Percentiles rank a stretch among this genome's conserved stretches.
These are phyloP conservation scores for Phytophthora lateralis DNA, from an alignment of 352 stramenopile species.

Conservation along the genomic window DNA sequence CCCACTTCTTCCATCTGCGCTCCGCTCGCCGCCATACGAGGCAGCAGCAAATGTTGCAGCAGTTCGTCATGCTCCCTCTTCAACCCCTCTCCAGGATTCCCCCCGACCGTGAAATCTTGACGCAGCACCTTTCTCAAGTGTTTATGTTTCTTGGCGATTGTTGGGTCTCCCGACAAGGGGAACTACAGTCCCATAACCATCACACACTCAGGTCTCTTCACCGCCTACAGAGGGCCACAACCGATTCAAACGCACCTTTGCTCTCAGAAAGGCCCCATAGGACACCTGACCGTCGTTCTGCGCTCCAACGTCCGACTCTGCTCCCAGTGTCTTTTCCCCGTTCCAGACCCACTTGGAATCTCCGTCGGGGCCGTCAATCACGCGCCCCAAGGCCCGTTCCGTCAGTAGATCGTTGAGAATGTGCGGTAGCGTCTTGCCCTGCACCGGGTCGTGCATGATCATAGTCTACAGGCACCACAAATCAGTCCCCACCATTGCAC, in stretches of 20 bases:
- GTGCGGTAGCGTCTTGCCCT: slow-evolving; percentile 72
- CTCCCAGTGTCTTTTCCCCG: slow-evolving; percentile 30
- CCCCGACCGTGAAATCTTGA: slow-evolving; percentile 63
- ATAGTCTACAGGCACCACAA: slow-evolving; percentile 50
- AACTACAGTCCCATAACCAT: slow-evolving; percentile 40
- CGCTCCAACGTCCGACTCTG: neutral
- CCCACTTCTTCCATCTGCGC: slow-evolving; percentile 32
- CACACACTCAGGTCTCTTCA: slow-evolving; percentile 3
- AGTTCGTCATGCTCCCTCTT: slow-evolving; percentile 45
- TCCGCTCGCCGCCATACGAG: slow-evolving; percentile 21
- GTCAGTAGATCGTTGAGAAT: slow-evolving; percentile 83
- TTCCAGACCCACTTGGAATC: slow-evolving; percentile 55
- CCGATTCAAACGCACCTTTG: slow-evolving; percentile 41
- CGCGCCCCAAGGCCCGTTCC: slow-evolving; percentile 51
- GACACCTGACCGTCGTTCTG: slow-evolving; percentile 34
- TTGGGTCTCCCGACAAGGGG: slow-evolving; percentile 53
- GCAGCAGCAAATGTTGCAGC: slow-evolving; percentile 55
- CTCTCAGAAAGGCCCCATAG: slow-evolving; percentile 68
- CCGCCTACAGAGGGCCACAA: neutral
- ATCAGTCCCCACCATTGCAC: neutral
- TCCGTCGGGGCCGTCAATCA: slow-evolving; percentile 23
- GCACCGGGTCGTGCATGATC: slow-evolving; percentile 85
- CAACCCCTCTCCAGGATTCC: slow-evolving; percentile 57
- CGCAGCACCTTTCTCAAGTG: slow-evolving; percentile 61
- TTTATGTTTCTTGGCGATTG: slow-evolving; percentile 62